These are phyloP conservation scores for Candolleomyces efflorescens DNA, from an alignment of 768 basidiomycete genomes.

Conservation along the genomic window DNA sequence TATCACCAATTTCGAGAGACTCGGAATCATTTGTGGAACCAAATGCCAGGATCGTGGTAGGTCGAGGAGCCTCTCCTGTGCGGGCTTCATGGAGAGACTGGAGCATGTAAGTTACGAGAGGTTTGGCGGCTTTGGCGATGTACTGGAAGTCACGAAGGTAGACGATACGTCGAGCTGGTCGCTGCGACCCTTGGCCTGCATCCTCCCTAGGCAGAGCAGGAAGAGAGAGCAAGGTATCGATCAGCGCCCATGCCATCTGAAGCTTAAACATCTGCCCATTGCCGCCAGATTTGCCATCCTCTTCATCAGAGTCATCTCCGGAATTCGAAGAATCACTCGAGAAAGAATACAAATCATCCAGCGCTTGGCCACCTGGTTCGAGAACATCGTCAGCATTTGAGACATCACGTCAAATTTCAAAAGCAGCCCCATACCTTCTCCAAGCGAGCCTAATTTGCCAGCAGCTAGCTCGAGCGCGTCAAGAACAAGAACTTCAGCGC, in stretches of 20 bases:
- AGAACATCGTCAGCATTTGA: too few relatives aligned
- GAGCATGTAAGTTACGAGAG: constrained; percentile 1
- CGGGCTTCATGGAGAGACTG: constrained; percentile 2
- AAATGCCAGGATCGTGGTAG: neutral
- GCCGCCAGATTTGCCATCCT: too few relatives aligned
- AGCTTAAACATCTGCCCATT: too few relatives aligned
- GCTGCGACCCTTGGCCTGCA: neutral
- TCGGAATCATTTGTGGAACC: neutral
- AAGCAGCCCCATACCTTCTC: constrained; percentile 10
- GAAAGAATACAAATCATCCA: neutral
- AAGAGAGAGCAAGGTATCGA: neutral
- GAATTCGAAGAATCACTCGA: neutral
- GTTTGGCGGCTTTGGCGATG: constrained; percentile 4
- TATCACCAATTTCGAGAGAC: neutral
- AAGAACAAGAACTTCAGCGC: constrained; percentile 11
- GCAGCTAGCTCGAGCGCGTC: constrained; percentile 14
- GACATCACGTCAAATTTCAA: too few relatives aligned
- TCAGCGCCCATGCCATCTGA: too few relatives aligned
- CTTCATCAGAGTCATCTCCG: too few relatives aligned
- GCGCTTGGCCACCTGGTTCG: neutral
- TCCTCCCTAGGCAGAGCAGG: neutral
- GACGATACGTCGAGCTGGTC: neutral
- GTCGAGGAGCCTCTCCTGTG: neutral
- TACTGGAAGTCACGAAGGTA: constrained; percentile 9
- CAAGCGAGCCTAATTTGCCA: constrained; percentile 10